These are phyloP conservation scores for Striga asiatica DNA, from an alignment of 257 asterid species.

Conservation along the genomic window DNA sequence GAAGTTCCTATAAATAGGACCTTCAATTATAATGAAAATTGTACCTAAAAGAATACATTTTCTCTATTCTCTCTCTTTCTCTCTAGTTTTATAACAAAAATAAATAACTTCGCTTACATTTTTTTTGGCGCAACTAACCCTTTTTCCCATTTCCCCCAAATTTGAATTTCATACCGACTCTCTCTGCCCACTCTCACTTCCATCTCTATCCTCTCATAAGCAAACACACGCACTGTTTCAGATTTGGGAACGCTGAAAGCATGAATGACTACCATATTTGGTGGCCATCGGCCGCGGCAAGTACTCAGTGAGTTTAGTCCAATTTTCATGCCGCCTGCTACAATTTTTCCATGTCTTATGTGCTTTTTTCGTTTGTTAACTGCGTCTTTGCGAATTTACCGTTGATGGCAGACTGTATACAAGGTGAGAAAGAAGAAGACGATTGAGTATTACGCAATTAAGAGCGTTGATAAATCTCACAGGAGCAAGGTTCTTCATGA, in stretches of 20 bases:
- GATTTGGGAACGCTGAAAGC: constrained; percentile 30
- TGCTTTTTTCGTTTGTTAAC: background rate
- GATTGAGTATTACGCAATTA: constrained; percentile 78
- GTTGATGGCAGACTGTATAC: constrained; percentile 69
- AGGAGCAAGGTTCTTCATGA: constrained; percentile 91
- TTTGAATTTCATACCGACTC: constrained; percentile 30
- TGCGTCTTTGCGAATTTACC: background rate
- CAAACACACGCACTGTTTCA: constrained; percentile 10
- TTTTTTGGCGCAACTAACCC: no score
- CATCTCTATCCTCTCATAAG: constrained; percentile 16
- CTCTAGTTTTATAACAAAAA: no score
- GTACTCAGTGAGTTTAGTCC: constrained; percentile 41
- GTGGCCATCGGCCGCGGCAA: constrained; percentile 97
- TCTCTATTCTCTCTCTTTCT: no score
- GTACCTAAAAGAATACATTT: no score
- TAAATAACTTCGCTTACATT: no score
- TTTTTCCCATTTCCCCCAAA: constrained; percentile 22
- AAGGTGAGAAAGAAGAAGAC: constrained; percentile 98
- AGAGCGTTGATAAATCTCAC: constrained; percentile 91
- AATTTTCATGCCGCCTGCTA: constrained; percentile 10
- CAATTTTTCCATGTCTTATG: background rate
- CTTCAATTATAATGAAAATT: no score
- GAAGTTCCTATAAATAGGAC: no score
- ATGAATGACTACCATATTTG: constrained; percentile 96
- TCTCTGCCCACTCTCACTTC: constrained; percentile 14